A percentile compares a stretch with the other conserved stretches of the same genome.
These are phyloP conservation scores for Potentilla sterilis DNA, from an alignment of 306 rosid genomes.

Conservation along the genomic window DNA sequence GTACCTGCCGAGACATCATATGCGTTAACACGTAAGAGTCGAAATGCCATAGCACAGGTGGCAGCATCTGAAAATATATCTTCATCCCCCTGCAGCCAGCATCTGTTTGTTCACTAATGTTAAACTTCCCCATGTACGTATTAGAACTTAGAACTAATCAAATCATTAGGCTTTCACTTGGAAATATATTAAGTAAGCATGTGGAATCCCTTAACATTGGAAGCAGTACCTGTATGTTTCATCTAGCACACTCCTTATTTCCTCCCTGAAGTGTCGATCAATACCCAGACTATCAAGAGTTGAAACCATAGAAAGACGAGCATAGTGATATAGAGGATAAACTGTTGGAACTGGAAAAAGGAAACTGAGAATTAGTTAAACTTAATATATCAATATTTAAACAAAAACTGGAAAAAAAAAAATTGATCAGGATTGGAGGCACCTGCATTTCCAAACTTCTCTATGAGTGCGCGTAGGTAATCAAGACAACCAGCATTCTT, in stretches of 20 bases:
- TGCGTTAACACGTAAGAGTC: constrained; percentile 54
- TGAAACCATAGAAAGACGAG: constrained; percentile 65
- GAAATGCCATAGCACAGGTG: constrained; percentile 81
- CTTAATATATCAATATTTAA: background rate
- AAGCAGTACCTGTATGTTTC: constrained; percentile 65
- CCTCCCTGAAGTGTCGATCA: constrained; percentile 59
- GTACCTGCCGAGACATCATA: constrained; percentile 75
- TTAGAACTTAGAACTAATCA: background rate
- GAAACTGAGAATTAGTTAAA: constrained; percentile 8
- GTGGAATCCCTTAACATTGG: constrained; percentile 1
- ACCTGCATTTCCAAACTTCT: constrained; percentile 73
- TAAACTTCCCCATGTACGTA: background rate
- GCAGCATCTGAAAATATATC: constrained; percentile 60
- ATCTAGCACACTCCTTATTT: constrained; percentile 60
- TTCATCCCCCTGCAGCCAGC: constrained; percentile 64
- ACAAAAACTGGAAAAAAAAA: background rate
- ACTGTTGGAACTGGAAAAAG: constrained; percentile 64
- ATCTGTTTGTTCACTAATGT: constrained; percentile 37
- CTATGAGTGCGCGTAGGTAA: constrained; percentile 51
- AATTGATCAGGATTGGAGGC: background rate
- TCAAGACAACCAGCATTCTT: constrained; percentile 60
- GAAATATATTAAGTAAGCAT: constrained; percentile 9
- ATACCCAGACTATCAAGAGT: constrained; percentile 72
- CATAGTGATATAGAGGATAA: constrained; percentile 66
- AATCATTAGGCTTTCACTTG: background rate